Evolutionary conservation across 768 basidiomycete species (phyloP).

Genomic region (Fomitopsis pulvina): DNA sequence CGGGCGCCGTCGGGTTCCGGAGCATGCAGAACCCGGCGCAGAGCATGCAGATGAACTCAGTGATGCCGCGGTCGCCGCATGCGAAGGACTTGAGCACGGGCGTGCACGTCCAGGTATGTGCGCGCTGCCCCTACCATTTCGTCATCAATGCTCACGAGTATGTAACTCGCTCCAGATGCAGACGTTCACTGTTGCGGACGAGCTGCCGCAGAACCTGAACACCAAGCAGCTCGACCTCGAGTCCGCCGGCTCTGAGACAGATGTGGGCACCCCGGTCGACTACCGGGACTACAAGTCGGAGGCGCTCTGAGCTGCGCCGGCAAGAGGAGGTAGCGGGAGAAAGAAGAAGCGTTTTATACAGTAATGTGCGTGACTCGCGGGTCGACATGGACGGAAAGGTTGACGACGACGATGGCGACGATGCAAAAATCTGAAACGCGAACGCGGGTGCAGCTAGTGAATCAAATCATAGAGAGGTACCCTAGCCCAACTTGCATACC

Average conservation of each 20-base stretch:
- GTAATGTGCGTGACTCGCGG: not conserved
- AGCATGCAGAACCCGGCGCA: conserved; percentile 28
- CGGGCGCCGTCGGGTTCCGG: not conserved
- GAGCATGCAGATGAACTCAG: conserved; percentile 28
- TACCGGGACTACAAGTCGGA: conserved; percentile 17
- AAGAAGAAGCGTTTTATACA: not conserved
- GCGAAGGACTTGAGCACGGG: conserved; percentile 38
- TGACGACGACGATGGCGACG: not conserved
- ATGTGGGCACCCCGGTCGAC: conserved; percentile 5
- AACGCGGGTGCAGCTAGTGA: not conserved
- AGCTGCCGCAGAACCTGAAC: conserved; percentile 54
- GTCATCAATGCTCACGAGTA: not conserved
- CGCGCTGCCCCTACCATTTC: not conserved
- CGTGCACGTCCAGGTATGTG: conserved; percentile 49
- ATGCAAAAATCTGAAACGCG: no score
- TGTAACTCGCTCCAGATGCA: conserved; percentile 53
- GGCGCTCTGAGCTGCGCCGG: conserved; percentile 8
- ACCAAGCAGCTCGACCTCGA: conserved; percentile 59
- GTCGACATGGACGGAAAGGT: not conserved
- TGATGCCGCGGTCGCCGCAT: conserved; percentile 40
- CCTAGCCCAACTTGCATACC: not conserved
- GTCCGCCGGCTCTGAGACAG: conserved; percentile 30
- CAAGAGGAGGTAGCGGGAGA: not conserved
- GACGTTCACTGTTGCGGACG: conserved; percentile 35
- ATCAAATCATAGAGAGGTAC: not conserved